These are phyloP conservation scores for Penicillium thymicola DNA, from an alignment of 2,329 filamentous ascomycete species.

Conservation along the genomic window DNA sequence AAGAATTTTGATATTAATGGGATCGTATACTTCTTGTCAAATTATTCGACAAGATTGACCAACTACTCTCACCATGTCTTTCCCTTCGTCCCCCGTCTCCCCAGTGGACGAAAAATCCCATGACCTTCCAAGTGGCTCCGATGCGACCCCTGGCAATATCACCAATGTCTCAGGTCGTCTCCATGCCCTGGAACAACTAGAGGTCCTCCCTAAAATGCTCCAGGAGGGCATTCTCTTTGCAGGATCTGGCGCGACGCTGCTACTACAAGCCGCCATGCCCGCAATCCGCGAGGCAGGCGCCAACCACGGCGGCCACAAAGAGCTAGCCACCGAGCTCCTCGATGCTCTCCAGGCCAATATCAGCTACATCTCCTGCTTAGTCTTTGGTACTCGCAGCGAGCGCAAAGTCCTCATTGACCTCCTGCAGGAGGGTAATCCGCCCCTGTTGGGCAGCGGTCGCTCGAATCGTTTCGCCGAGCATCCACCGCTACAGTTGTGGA, in stretches of 20 bases:
- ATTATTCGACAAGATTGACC: no score
- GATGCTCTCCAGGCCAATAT: conserved; percentile 31
- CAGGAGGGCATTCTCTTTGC: conserved; percentile 37
- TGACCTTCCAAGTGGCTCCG: neutral
- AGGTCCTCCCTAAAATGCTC: conserved; percentile 36
- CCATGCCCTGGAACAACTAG: conserved; percentile 31
- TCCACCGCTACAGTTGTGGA: conserved; percentile 29
- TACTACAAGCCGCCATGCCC: conserved; percentile 36
- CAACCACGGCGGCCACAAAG: conserved; percentile 10
- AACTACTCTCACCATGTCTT: conserved; percentile 9
- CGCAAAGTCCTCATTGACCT: conserved; percentile 29
- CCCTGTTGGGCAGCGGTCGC: conserved; percentile 20
- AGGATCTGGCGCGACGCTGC: conserved; percentile 33
- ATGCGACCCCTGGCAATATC: conserved; percentile 1
- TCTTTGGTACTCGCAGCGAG: conserved; percentile 32
- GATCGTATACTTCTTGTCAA: neutral
- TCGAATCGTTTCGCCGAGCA: conserved; percentile 24
- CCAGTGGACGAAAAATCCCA: conserved; percentile 17
- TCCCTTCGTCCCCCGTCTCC: conserved; percentile 17
- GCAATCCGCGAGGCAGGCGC: conserved; percentile 17
- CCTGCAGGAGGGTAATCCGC: conserved; percentile 22
- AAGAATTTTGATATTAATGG: neutral
- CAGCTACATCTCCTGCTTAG: conserved; percentile 35
- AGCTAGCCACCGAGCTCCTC: conserved; percentile 30
- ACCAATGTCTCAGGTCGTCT: conserved; percentile 20